Conservation (phyloP, 768 basidiomycete species). For the Termitomyces sp. region DNA sequence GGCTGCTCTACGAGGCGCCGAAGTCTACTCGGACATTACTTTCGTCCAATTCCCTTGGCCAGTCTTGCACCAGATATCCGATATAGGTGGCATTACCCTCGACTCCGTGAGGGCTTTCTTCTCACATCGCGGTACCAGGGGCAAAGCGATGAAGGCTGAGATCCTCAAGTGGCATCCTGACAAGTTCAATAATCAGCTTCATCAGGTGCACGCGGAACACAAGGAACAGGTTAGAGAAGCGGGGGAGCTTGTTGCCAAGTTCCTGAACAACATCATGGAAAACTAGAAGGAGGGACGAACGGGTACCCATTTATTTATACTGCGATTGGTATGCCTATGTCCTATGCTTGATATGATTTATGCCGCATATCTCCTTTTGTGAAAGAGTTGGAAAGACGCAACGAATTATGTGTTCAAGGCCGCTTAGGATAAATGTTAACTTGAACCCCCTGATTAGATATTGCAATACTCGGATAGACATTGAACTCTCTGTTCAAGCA, state of each 20-base stretch:
- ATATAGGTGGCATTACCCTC: constrained; percentile 27
- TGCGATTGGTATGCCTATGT: not conserved
- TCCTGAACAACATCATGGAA: constrained; percentile 24
- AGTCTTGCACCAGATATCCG: not conserved
- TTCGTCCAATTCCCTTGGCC: constrained; percentile 9
- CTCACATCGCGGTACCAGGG: constrained; percentile 26
- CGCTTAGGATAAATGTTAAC: not conserved
- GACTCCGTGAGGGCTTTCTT: constrained; percentile 32
- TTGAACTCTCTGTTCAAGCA: not conserved
- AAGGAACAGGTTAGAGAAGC: constrained; percentile 26
- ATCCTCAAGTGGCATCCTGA: constrained; percentile 53
- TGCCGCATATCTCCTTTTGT: not conserved
- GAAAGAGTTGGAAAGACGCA: not conserved
- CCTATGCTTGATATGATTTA: not conserved
- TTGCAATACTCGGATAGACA: not conserved
- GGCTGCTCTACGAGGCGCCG: constrained; percentile 1
- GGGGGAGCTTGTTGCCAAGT: constrained; percentile 32
- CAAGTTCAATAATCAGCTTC: constrained; percentile 35
- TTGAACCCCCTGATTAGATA: not conserved
- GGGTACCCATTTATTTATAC: not conserved
- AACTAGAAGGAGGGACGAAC: not conserved
- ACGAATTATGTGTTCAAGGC: not conserved
- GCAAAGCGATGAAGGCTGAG: constrained; percentile 35
- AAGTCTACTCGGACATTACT: not conserved
- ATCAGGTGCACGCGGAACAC: constrained; percentile 27